Base-by-base conservation (phyloP, 495 filamentous ascomycete species). In the Aspergillus kassunensis region DNA sequence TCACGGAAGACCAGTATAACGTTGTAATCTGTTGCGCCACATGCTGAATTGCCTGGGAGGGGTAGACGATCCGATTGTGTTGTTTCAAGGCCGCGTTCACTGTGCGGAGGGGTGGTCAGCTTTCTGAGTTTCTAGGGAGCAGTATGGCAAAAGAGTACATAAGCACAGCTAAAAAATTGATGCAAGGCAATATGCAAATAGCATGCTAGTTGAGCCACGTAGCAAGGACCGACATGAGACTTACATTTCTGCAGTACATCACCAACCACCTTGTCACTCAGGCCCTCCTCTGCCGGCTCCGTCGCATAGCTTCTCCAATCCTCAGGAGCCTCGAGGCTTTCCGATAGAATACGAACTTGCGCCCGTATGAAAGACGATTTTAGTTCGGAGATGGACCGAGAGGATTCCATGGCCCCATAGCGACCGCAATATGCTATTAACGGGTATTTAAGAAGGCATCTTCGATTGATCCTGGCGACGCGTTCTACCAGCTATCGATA, bases 11-110 rank as follows among this genome's bases (percentile, higher is more conserved):
- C 78, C 82, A 83, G 61, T 92, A 93, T 44, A 91, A 67, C 44
- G 68, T 71, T 58, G 91, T 83, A 36, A 95, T 84, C 73, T 95
- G 89, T 66, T 90, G 86, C 19, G 88, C 89, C 34, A 95, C 80
- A 69, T 91, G 86, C 30, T 88, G 80, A 49, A 84, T 81, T 0
- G 87, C 82, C 57, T 91, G 87, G 0, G 85, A 80, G 11, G 84
- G 80, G 68, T 92, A 91, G 13, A 82, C 84, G 29, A 84, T 73
- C 25, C 81, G 83, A 53, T 79, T 78, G 65, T 95, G 90, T 53
- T 87, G 84, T 47, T 79, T 80, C 31, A 90, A 70, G 19, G 72
- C 69, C 36, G 79, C 71, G 63, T 91, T 91, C 9, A 90, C 81
- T 77, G 68, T 11, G 34, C 31, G 21, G 9, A 39, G 11, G 37